Evolutionary conservation across 1,284 basidiomycete species (phyloP).

Genomic region (Cutaneotrichosporon mucoides): DNA sequence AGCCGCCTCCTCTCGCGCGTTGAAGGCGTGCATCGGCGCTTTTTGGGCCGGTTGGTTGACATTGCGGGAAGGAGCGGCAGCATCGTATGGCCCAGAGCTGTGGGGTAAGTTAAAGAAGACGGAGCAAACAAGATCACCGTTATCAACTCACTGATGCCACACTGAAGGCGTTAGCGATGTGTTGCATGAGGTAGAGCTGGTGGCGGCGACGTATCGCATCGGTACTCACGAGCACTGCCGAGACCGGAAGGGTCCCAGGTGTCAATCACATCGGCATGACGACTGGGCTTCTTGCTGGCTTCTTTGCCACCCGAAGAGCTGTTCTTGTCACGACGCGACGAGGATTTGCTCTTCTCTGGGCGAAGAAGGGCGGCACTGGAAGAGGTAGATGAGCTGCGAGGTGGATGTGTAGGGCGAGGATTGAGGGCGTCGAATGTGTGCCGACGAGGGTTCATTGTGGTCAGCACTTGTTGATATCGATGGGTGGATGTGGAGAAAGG

Average conservation of each 20-base stretch:
- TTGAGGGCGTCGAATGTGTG: background rate
- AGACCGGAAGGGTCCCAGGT: constrained; percentile 49
- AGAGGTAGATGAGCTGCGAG: constrained; percentile 4
- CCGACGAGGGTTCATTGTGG: background rate
- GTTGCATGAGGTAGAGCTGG: too few species aligned
- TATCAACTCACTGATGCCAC: constrained; percentile 45
- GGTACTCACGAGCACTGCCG: constrained; percentile 42
- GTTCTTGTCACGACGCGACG: background rate
- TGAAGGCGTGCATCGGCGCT: constrained; percentile 48
- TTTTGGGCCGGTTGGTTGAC: constrained; percentile 31
- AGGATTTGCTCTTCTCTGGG: background rate
- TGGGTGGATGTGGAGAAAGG: background rate
- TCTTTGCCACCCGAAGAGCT: constrained; percentile 19
- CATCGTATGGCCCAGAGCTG: constrained; percentile 48
- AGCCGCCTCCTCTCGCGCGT: constrained; percentile 5
- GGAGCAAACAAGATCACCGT: background rate
- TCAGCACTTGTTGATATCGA: background rate
- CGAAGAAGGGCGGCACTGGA: constrained; percentile 17
- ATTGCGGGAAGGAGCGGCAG: constrained; percentile 49
- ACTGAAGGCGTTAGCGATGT: constrained; percentile 24
- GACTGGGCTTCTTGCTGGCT: constrained; percentile 38
- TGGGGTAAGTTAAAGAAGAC: constrained; percentile 2
- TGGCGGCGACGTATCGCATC: too few species aligned
- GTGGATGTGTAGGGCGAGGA: background rate
- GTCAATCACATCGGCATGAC: constrained; percentile 49